A percentile compares a stretch with the other conserved stretches of the same genome.
Conservation (phyloP, 805 yeast species). For the Candida endomychidarum region DNA sequence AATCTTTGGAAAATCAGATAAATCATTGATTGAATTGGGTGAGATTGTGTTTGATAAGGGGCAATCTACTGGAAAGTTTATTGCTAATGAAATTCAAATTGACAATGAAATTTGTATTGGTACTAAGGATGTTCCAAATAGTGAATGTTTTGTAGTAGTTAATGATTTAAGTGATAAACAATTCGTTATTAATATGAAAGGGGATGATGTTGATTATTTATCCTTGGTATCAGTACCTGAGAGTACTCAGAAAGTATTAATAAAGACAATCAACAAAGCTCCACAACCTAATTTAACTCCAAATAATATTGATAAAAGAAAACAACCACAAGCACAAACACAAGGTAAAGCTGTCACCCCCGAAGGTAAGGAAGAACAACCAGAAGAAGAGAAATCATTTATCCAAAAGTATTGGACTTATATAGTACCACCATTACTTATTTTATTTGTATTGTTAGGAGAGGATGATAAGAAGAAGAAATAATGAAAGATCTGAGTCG, state of each 20-base stretch:
- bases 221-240: constrained; percentile 2
- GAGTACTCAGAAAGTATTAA: constrained; percentile 1
- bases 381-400: constrained; percentile 42
- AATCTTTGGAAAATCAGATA: constrained; percentile 4
- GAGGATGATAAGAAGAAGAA: constrained; percentile 16
- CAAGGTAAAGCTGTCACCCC: background rate
- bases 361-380: constrained; percentile 17
- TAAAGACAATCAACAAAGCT: constrained; percentile 11
- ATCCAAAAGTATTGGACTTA: constrained; percentile 65
- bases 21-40: constrained; percentile 15
- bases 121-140: constrained; percentile 27
- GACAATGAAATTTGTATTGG: constrained; percentile 22
- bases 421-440: constrained; percentile 50
- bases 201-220: constrained; percentile 4
- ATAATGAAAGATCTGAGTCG: background rate
- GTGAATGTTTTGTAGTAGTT: constrained; percentile 28
- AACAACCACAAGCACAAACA: constrained; percentile 1
- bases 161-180: constrained; percentile 13
- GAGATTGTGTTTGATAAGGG: constrained; percentile 15
- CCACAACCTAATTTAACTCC: constrained; percentile 34
- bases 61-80: constrained; percentile 11
- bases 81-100: constrained; percentile 5
- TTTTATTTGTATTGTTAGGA: constrained; percentile 30
- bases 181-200: constrained; percentile 12
- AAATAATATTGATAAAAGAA: constrained; percentile 11